Evolutionary conservation across 352 stramenopile species (phyloP), one percentile per base, ranked within the genome.

Genomic region (Globisporangium yorkense): DNA sequence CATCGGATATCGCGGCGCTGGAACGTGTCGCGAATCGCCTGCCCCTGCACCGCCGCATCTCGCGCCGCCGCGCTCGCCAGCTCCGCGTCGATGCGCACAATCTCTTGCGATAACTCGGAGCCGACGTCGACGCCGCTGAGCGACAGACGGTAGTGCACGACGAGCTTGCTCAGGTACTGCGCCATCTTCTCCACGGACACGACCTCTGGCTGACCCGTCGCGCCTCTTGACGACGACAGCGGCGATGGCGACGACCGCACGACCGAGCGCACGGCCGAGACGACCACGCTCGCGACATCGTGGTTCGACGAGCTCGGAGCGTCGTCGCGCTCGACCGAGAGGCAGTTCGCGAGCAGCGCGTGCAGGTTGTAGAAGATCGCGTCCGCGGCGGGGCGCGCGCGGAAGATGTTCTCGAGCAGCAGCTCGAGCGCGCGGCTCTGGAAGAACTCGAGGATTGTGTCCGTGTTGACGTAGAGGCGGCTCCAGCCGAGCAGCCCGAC

Each of bases 1-100:
- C 78, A 89, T 15, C 84, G 77, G 33, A 94, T 68, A 53, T 94
- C 84, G 1, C 84, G 74, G 18, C 84, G 71, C 61, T 86, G 71
- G 62, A 94, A 94, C 33, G 80, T 87, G 27, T 92, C 79, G 2
- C 81, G 84, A 33, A 94, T 94, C 0, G 71, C 79, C 54, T 89
- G 75, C 2, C 81, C 84, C 7, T 80, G 72, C 8, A 92, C 73
- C 18, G 67, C 73, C 10, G 79, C 69, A 65, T 91, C 81, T 29
- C 71, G 72, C 13, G 63, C 63, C 0, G 67, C 64, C 13, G 71
- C 60, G n/a, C 50, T 64, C 0, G 67, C 63, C 33, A 92, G 64
- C 49, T 76, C 64, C 0, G 68, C 55, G 51, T 92, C 81, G 33
- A 92, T 67, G 8, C 54, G 52, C 43, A 87, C 57, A 13, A 92